Evolutionary conservation across 2,329 filamentous ascomycete genomes (phyloP).

Genomic region (Rhinocladiella mackenziei): DNA sequence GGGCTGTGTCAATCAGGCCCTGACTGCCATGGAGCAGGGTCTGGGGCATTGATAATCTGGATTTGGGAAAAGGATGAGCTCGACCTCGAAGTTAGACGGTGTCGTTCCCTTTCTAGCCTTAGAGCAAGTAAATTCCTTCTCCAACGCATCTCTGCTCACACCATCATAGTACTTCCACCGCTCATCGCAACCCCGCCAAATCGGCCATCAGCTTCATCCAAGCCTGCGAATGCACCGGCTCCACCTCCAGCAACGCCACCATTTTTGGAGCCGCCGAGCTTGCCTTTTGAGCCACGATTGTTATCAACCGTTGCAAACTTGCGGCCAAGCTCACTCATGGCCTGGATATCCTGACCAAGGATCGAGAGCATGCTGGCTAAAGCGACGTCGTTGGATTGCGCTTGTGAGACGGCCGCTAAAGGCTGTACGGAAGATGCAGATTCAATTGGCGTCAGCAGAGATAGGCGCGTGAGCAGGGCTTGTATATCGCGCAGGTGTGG

Average conservation of each 20-base stretch:
- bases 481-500: slow-evolving; percentile 82
- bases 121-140: too few relatives aligned
- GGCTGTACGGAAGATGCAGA: slow-evolving; percentile 41
- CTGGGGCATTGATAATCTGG: too few relatives aligned
- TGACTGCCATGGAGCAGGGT: too few relatives aligned
- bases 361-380: slow-evolving; percentile 71
- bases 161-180: slow-evolving; percentile 8
- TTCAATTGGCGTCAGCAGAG: slow-evolving; percentile 72
- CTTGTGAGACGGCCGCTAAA: slow-evolving; percentile 67
- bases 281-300: slow-evolving; percentile 18
- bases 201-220: slow-evolving; percentile 22
- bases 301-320: slow-evolving; percentile 63
- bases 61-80: too few relatives aligned
- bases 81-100: too few relatives aligned
- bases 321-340: slow-evolving; percentile 68
- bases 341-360: slow-evolving; percentile 67
- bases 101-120: too few relatives aligned
- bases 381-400: slow-evolving; percentile 79
- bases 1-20: too few relatives aligned
- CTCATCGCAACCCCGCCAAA: slow-evolving; percentile 14
- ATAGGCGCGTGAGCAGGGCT: slow-evolving; percentile 76
- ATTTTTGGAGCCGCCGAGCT: slow-evolving; percentile 6
- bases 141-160: not conserved
- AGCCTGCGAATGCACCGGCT: slow-evolving; percentile 12
- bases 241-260: slow-evolving; percentile 4